phyloP scores from a whole-genome alignment of 116 monocot species.

The Trichopus zeylanicus region DNA sequence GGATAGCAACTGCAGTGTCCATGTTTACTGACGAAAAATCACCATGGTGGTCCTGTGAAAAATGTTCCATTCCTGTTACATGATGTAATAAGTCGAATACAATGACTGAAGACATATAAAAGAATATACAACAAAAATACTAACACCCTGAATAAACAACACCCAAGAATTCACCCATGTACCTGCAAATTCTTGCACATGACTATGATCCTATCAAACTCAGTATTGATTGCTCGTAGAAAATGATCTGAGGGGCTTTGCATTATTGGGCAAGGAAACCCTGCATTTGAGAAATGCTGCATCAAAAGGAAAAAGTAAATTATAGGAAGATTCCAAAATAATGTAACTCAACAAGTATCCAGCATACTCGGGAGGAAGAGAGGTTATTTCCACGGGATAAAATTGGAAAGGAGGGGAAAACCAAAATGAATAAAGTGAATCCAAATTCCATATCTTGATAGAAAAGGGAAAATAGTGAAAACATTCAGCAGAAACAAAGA shows the following conservation, averaged over 20 bases:
- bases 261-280: slow-evolving; percentile 98
- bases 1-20: slow-evolving; percentile 98
- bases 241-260: slow-evolving; percentile 99
- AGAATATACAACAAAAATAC: no score
- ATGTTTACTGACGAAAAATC: slow-evolving; percentile 97
- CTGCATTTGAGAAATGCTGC: slow-evolving; percentile 97
- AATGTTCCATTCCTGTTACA: slow-evolving; percentile 10
- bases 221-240: slow-evolving; percentile 88
- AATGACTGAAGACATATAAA: no score
- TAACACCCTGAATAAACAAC: no score
- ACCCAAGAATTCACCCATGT: background rate
- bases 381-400: no score
- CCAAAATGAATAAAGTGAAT: no score
- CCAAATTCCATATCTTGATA: no score
- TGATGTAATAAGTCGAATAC: background rate
- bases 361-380: no score
- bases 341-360: no score
- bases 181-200: slow-evolving; percentile 95
- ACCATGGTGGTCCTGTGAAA: slow-evolving; percentile 85
- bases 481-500: no score
- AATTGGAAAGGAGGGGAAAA: no score
- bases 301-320: slow-evolving; percentile 11
- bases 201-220: slow-evolving; percentile 96
- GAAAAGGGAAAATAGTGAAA: no score
- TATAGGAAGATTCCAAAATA: no score